Conservation (phyloP, 225 moss, liverwort and hornwort genomes). For the Antitrichia curtipendula region DNA sequence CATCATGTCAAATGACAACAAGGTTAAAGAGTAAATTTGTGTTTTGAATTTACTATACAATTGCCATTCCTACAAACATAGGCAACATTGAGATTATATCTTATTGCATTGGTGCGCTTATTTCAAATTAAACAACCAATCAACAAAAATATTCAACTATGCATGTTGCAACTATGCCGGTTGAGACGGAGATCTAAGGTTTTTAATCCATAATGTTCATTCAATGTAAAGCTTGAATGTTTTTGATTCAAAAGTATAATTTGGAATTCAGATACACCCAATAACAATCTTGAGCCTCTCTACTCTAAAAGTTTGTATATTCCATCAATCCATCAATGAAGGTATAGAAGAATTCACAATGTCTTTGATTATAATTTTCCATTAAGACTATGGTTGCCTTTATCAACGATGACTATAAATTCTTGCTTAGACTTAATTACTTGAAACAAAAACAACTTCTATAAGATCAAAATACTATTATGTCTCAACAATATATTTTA, state of each 20-base stretch:
- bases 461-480: not conserved
- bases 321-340: not conserved
- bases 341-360: not conserved
- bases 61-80: not conserved
- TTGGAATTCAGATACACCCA: not conserved
- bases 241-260: not conserved
- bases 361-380: too few relatives aligned
- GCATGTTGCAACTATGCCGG: not conserved
- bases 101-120: not conserved
- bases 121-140: too few relatives aligned
- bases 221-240: not conserved
- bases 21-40: not conserved
- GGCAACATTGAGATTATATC: not conserved
- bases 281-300: not conserved
- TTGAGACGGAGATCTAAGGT: fast-evolving
- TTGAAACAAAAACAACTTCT: not conserved
- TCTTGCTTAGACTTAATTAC: not conserved
- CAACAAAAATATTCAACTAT: not conserved
- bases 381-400: not conserved
- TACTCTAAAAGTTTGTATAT: not conserved
- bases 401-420: not conserved
- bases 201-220: not conserved
- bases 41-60: not conserved
- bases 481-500: not conserved
- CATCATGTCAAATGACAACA: not conserved